These are phyloP conservation scores for Torulaspora globosa DNA, from an alignment of 1,139 yeast species.

Conservation along the genomic window DNA sequence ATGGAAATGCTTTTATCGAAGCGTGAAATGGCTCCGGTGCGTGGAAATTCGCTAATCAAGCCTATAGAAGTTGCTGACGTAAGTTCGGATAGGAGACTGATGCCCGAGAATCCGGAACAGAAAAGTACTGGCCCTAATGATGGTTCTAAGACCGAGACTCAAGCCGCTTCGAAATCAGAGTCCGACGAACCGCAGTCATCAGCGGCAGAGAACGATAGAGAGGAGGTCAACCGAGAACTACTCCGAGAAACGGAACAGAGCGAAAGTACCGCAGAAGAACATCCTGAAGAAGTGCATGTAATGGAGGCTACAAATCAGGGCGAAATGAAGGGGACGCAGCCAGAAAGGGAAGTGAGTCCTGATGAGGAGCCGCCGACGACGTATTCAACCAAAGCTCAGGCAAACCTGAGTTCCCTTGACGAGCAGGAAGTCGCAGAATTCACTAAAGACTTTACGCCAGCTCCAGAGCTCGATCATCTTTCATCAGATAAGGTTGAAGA, in stretches of 20 bases:
- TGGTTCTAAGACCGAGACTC: not conserved
- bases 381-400: too few species aligned
- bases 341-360: not conserved
- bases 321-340: not conserved
- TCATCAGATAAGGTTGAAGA: not conserved
- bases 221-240: not conserved
- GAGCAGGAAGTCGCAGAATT: not conserved
- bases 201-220: not conserved
- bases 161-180: not conserved
- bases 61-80: not conserved
- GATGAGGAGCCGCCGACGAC: not conserved
- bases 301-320: not conserved
- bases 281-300: not conserved
- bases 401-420: not conserved
- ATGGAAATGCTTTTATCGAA: slow-evolving; percentile 20
- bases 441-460: not conserved
- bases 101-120: not conserved
- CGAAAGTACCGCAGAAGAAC: not conserved
- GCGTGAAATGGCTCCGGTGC: slow-evolving; percentile 4
- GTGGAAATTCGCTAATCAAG: not conserved
- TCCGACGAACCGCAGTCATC: not conserved
- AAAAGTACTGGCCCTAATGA: not conserved
- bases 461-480: not conserved
- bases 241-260: not conserved
- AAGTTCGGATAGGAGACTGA: not conserved